phyloP scores from a whole-genome alignment of 352 stramenopile species.

The Globisporangium nagaii region DNA sequence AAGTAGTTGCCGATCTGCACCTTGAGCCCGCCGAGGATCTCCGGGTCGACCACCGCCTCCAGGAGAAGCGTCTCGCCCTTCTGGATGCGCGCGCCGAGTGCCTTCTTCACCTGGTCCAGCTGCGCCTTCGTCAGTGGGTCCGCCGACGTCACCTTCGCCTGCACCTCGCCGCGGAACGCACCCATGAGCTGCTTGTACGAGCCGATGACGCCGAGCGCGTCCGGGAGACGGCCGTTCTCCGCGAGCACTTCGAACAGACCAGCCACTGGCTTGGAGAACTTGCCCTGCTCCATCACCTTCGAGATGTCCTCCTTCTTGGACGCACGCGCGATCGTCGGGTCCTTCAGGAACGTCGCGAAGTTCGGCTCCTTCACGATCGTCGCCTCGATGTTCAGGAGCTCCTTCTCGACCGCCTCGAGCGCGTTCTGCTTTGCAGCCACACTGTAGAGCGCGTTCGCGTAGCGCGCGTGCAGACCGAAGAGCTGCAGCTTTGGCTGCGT shows the following conservation, averaged over 20 bases:
- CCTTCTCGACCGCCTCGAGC: slow-evolving; percentile 82
- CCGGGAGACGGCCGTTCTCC: slow-evolving; percentile 93
- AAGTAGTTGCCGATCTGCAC: slow-evolving; percentile 98
- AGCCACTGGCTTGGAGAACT: slow-evolving; percentile 92
- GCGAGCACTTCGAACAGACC: slow-evolving; percentile 96
- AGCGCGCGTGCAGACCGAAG: slow-evolving; percentile 95
- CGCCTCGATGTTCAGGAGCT: slow-evolving; percentile 80
- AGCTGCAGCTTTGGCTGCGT: slow-evolving; percentile 90
- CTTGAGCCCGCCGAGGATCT: slow-evolving; percentile 95
- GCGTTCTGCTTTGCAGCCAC: slow-evolving; percentile 89
- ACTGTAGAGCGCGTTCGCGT: slow-evolving; percentile 97
- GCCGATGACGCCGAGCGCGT: slow-evolving; percentile 83
- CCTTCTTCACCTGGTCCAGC: slow-evolving; percentile 91
- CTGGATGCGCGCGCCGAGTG: slow-evolving; percentile 83
- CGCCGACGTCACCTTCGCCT: slow-evolving; percentile 95
- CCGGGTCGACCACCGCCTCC: slow-evolving; percentile 89
- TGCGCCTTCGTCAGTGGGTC: slow-evolving; percentile 91
- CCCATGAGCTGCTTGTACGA: slow-evolving; percentile 94
- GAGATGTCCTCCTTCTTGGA: slow-evolving; percentile 93
- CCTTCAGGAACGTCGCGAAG: slow-evolving; percentile 94
- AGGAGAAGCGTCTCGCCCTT: slow-evolving; percentile 91
- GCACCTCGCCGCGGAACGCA: slow-evolving; percentile 92
- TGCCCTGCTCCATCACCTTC: slow-evolving; percentile 85
- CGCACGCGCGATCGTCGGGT: slow-evolving; percentile 93
- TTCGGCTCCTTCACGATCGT: slow-evolving; percentile 83